Base-by-base conservation (phyloP, 768 basidiomycete genomes). In the Pisolithus microcarpus region DNA sequence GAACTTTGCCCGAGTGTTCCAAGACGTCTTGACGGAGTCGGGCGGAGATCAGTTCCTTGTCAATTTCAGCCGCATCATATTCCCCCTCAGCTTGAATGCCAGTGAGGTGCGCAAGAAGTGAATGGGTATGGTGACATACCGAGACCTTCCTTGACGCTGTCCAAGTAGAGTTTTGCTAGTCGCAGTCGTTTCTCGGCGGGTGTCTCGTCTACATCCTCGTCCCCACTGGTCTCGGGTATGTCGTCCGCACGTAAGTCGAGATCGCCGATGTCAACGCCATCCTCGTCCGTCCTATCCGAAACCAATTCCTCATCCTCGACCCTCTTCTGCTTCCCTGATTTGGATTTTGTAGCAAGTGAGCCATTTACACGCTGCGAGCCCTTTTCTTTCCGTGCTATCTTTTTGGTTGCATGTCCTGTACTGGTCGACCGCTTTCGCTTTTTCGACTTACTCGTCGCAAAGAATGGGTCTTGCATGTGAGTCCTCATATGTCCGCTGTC, bases 1-100 rank as follows among this genome's bases (percentile, higher is more conserved):
- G 87, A 7, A 92, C 73, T 67, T 87, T 93, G 45, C 92, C 93
- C 5, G 90, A 83, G 61, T 94, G 84, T 56, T 93, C 86, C 43
- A 92, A 67, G 5, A 95, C 92, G 70, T 97, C 95, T 65, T 92
- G 84, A 65, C 92, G 91, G 55, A 99, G 74, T 50, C 96, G 75
- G 18, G 92, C 78, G 40, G 88, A 88, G 54, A 99, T 89, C 55
- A 97, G 75, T 57, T 97, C 95, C 59, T 81, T 80, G 74, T 99
- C 96, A 24, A 98, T 84, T 58, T 97, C 94, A 1, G 90, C 93
- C 5, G 96, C 96, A 64, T 99, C 95, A 56, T 84, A 93, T 55
- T 92, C 92, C 31, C 87, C 90, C 23, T 93, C 93, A 52, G 84
- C 91, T 59, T 21, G 24, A 15, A 30, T 31, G 7, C 34, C 11